Conservation (phyloP, 345 rosid species). For the Syzygium oleosum region DNA sequence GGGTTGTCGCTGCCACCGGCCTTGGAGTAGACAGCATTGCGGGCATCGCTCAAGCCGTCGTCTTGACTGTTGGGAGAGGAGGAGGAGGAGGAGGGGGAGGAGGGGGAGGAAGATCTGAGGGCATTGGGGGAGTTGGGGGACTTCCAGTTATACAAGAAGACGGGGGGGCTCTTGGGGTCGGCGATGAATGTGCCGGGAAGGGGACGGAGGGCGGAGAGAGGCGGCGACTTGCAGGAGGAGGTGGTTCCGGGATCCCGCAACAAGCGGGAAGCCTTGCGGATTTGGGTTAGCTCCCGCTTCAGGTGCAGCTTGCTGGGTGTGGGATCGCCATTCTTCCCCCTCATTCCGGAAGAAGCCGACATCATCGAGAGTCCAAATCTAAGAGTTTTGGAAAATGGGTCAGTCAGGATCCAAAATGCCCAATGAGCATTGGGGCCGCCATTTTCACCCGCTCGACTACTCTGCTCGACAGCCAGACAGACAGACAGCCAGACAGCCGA, state of each 20-base stretch:
- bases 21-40: conserved; percentile 47
- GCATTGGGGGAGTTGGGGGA: conserved; percentile 39
- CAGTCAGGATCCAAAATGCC: neutral
- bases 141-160: conserved; percentile 80
- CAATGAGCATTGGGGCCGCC: neutral
- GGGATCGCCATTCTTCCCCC: neutral
- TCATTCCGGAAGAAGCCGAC: neutral
- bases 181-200: conserved; percentile 13
- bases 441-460: neutral
- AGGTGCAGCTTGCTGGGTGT: conserved; percentile 63
- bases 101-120: neutral
- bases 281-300: conserved; percentile 85
- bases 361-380: neutral
- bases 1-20: conserved; percentile 40
- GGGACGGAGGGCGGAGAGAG: conserved; percentile 54
- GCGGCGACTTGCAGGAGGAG: conserved; percentile 73
- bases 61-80: conserved; percentile 25
- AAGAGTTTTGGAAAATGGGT: neutral
- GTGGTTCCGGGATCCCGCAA: conserved; percentile 91
- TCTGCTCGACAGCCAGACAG: neutral
- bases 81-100: conserved; percentile 1
- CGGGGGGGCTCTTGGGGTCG: conserved; percentile 24
- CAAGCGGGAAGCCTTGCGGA: conserved; percentile 77
- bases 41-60: conserved; percentile 70
- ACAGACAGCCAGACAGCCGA: neutral